Conservation (phyloP, 495 filamentous ascomycete genomes). For the Neohortaea acidophila region DNA sequence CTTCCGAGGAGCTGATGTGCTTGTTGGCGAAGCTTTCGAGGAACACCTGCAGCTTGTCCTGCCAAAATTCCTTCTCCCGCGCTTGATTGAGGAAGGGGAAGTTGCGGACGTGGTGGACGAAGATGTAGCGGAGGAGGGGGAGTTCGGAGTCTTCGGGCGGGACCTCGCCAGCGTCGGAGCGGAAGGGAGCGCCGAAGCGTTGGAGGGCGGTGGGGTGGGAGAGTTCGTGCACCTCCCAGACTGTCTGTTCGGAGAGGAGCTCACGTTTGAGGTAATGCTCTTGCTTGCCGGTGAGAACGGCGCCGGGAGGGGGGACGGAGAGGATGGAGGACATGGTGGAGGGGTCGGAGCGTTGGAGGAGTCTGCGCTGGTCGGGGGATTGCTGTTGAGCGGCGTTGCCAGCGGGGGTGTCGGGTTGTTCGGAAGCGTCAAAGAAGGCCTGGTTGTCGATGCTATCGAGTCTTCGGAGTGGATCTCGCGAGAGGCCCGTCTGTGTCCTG, state of each 20-base stretch:
- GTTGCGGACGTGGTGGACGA: constrained; percentile 93
- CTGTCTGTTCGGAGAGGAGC: constrained; percentile 76
- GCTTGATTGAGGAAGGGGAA: constrained; percentile 95
- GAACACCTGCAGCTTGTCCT: constrained; percentile 93
- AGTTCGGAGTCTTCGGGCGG: constrained; percentile 87
- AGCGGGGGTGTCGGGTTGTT: not conserved
- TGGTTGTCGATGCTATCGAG: constrained; percentile 15
- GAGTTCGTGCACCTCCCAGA: constrained; percentile 76
- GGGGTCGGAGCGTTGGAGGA: constrained; percentile 8
- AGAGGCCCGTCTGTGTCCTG: too few species aligned
- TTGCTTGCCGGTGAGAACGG: constrained; percentile 81
- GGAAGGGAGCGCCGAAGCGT: constrained; percentile 90
- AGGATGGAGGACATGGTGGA: constrained; percentile 14
- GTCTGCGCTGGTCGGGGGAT: not conserved
- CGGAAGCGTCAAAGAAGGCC: constrained; percentile 11
- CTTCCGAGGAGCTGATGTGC: constrained; percentile 90
- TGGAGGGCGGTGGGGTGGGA: constrained; percentile 88
- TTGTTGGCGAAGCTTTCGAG: constrained; percentile 96
- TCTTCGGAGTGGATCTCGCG: too few species aligned
- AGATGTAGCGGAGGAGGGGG: constrained; percentile 88
- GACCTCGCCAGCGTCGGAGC: constrained; percentile 80
- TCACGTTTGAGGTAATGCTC: constrained; percentile 98
- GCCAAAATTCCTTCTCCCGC: constrained; percentile 97
- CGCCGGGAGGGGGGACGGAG: constrained; percentile 32
- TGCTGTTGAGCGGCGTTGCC: not conserved